Evolutionary conservation across 2,329 filamentous ascomycete genomes (phyloP).

Genomic region (Botryosphaeria dothidea): DNA sequence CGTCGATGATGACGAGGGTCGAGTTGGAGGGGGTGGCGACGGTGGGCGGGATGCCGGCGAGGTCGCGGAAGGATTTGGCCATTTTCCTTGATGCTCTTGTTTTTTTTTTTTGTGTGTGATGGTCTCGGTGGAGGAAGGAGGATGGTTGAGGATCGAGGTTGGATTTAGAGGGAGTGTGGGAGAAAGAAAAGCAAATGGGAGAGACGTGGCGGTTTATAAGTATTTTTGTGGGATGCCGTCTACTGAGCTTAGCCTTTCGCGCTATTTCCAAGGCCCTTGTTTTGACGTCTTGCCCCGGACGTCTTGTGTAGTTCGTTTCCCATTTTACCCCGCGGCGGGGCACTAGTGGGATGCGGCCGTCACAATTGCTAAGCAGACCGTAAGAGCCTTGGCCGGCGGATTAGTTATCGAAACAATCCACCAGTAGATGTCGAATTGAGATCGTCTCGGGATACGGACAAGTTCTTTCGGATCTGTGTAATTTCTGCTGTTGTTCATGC

Average conservation of each 20-base stretch:
- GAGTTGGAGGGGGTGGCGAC: conserved; percentile 60
- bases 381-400: background rate
- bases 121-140: background rate
- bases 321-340: conserved; percentile 6
- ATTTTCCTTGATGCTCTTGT: background rate
- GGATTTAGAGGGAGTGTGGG: background rate
- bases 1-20: conserved; percentile 67
- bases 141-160: background rate
- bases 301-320: background rate
- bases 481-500: background rate
- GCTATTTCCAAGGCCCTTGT: too few species aligned
- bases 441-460: too few species aligned
- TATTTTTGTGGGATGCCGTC: too few species aligned
- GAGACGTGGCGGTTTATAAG: too few species aligned
- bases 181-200: too few species aligned
- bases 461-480: too few species aligned
- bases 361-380: background rate
- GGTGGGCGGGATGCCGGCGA: conserved; percentile 57
- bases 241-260: too few species aligned
- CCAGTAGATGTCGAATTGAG: too few species aligned
- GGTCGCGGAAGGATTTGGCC: conserved; percentile 47
- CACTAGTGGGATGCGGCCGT: background rate
- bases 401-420: background rate
- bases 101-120: background rate
- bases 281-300: too few species aligned